These are phyloP conservation scores for Carex cristatella DNA, from an alignment of 176 grass and related monocot genomes.

Conservation along the genomic window DNA sequence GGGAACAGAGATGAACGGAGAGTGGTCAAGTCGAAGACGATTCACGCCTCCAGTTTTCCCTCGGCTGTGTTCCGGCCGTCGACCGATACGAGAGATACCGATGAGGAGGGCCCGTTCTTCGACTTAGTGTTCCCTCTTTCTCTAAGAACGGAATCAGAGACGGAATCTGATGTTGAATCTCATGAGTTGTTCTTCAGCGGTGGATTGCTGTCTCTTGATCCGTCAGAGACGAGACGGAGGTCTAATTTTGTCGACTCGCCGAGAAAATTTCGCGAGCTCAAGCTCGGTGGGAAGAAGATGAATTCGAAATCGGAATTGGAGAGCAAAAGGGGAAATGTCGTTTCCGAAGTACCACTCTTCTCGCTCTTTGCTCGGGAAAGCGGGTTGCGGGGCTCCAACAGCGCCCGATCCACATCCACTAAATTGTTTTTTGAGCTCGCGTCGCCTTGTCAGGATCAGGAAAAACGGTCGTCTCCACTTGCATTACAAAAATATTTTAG, in stretches of 20 bases:
- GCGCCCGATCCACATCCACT: constrained; percentile 9
- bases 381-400: constrained; percentile 42
- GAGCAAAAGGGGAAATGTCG: neutral
- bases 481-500: constrained; percentile 59
- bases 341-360: constrained; percentile 8
- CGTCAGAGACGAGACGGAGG: constrained; percentile 22
- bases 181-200: constrained; percentile 19
- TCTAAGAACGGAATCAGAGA: constrained; percentile 38
- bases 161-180: constrained; percentile 23
- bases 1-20: neutral
- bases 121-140: constrained; percentile 49
- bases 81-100: constrained; percentile 21
- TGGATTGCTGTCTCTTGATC: neutral
- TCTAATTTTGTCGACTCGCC: constrained; percentile 12
- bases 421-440: constrained; percentile 31
- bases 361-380: constrained; percentile 53
- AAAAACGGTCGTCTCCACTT: constrained; percentile 10
- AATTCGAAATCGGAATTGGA: constrained; percentile 8
- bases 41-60: constrained; percentile 27
- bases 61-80: constrained; percentile 33
- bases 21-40: constrained; percentile 3
- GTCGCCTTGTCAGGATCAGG: constrained; percentile 26
- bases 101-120: constrained; percentile 78
- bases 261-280: constrained; percentile 46
- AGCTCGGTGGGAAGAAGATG: constrained; percentile 51